Evolutionary conservation across 1,139 yeast species (phyloP), one percentile per base, ranked within the genome.

Genomic region (Blastobotrys indianensis): DNA sequence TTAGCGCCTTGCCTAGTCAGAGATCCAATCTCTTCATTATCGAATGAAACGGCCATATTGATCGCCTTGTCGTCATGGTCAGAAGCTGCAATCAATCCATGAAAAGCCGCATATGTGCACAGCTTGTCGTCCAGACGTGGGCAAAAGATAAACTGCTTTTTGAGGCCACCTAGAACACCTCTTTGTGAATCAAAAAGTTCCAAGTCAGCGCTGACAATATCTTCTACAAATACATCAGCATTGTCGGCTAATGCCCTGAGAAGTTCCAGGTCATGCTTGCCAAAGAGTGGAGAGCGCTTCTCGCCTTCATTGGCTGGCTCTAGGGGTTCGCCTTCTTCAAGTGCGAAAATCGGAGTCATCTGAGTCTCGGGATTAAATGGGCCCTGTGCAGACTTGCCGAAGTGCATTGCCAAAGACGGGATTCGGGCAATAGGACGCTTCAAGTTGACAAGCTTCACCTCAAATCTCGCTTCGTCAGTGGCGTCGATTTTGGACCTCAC

Each of bases 351-450:
- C 25, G 98, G 98, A 35, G 85, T 75, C 63, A 88, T 73, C 59
- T 90, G 90, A 2, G 95, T 79, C 69, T 92, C 97, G 56, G 77
- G 78, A 67, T 92, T 86, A 68, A 87, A 90, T 55, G 90, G 96
- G 39, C 75, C 76, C 57, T 78, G 76, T 32, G 83, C 84, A 32
- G 80, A 85, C 51, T 90, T 74, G 54, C 90, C 87, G 62, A 92
- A 77, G 67, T 92, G 97, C 51, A 94, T 94, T 10, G 98, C 97
- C 64, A 92, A 74, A 2, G 97, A 86, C 41, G 97, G 97, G 48
- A 92, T 88, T 61, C 94, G 80, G 56, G 94, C 78, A 48, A 92
- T 69, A 1, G 98, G 97, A 61, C 78, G 82, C 50, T 86, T 83
- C 50, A 90, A 73, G 60, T 87, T 85, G 44, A 90, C 79, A 53